Base-by-base conservation (phyloP, 2,329 filamentous ascomycete genomes). In the Tolypocladium inflatum region DNA sequence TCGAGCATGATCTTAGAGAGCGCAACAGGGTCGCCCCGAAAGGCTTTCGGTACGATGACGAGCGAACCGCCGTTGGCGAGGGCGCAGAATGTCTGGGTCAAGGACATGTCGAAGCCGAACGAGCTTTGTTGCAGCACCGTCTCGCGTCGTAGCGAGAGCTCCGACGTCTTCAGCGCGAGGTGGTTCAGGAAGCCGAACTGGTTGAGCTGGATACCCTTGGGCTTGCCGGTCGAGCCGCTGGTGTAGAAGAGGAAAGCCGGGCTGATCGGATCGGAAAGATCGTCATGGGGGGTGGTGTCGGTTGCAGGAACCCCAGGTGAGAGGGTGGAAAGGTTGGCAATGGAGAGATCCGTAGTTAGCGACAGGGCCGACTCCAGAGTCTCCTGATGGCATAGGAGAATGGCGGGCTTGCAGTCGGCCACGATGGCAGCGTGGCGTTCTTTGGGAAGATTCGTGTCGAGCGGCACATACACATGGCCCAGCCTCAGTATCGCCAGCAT, bases 401-500 rank as follows among this genome's bases (percentile, higher is more conserved):
- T 51, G 19, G 48, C 30, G 48, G 48, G 48, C 30, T 35, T 51
- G 48, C 48, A 51, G 30, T 51, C 48, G 19, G 17, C 30, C 10
- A 51, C 10, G 10, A 51, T 51, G 19, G 30, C 19, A n/a, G 26
- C 30, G 4, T 51, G 48, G 4, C 48, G 48, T 51, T 51, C 48
- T 6, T 33, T 39, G 7, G 50, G 37, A 11, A 53, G 45, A 39
- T 39, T 53, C 6, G 50, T 41, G 37, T 57, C 55, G 13, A 58
- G 64, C 3, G 75, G 74, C 5, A 77, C 66, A 41, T 75, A 75
- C 1, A 70, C 63, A 9, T 65, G 69, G 1, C 76, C 76, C 15
- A 74, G 55, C 0, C 68, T 65, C 56, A 71, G 60, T 43, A 79
- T 74, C 9, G 73, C 78, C 3, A 79, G 67, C 50, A 79, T 60